These are phyloP conservation scores for Fistulina hepatica DNA, from an alignment of 1,284 basidiomycete species.

Conservation along the genomic window DNA sequence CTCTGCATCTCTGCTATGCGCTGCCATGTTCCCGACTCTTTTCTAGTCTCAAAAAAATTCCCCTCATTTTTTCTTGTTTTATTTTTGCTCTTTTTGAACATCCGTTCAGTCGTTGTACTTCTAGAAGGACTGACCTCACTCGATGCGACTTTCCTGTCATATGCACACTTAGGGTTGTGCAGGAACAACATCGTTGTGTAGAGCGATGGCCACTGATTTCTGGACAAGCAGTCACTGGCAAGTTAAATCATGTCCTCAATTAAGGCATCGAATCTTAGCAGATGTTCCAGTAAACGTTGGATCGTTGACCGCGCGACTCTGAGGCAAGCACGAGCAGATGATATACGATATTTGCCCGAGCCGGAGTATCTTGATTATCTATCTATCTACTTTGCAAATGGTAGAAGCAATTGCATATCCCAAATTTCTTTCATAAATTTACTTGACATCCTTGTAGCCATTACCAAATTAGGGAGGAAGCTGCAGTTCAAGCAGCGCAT, in stretches of 20 bases:
- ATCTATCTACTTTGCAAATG: slow-evolving; percentile 76
- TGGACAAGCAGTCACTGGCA: slow-evolving; percentile 69
- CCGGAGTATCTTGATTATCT: slow-evolving; percentile 69
- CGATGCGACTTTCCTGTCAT: no score
- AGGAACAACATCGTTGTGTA: not conserved
- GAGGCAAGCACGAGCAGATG: slow-evolving; percentile 60
- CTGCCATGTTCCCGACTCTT: no score
- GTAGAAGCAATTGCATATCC: slow-evolving; percentile 29
- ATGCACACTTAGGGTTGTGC: no score
- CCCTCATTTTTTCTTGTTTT: no score
- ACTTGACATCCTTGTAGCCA: slow-evolving; percentile 37
- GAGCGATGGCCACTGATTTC: slow-evolving; percentile 60
- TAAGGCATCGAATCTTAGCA: slow-evolving; percentile 16
- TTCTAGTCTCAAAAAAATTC: no score
- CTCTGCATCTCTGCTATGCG: no score
- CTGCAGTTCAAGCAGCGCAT: slow-evolving; percentile 79
- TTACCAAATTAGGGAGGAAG: slow-evolving; percentile 81
- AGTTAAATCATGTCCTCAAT: slow-evolving; percentile 22
- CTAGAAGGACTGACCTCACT: no score
- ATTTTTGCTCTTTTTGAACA: no score
- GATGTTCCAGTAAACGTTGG: slow-evolving; percentile 66
- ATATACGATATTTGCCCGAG: slow-evolving; percentile 67
- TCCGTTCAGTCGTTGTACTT: no score
- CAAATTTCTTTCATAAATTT: slow-evolving; percentile 1
- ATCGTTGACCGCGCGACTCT: slow-evolving; percentile 73